Evolutionary conservation across 768 basidiomycete genomes (phyloP).

Genomic region (Neoboletus magnificus): DNA sequence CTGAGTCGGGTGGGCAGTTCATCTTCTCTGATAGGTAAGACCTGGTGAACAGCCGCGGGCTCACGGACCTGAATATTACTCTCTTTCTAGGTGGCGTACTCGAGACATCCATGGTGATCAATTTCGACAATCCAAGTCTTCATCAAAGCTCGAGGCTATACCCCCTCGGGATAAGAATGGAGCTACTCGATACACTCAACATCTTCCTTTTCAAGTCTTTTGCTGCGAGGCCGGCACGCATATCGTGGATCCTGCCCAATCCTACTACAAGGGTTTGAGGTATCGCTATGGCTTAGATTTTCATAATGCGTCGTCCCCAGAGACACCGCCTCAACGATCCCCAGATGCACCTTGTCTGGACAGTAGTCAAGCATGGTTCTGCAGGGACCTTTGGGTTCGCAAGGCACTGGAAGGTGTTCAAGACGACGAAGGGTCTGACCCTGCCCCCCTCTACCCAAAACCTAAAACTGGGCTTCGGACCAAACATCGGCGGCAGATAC

Average conservation of each 20-base stretch:
- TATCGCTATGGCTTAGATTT: constrained; percentile 83
- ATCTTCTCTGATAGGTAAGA: constrained; percentile 93
- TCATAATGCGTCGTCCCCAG: constrained; percentile 74
- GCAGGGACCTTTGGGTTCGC: constrained; percentile 93
- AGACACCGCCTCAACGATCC: constrained; percentile 50
- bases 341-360: constrained; percentile 90
- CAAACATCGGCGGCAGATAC: constrained; percentile 33
- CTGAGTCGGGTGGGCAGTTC: constrained; percentile 95
- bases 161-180: constrained; percentile 88
- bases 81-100: constrained; percentile 77
- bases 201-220: constrained; percentile 97
- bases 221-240: constrained; percentile 99
- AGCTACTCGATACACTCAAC: constrained; percentile 79
- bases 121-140: constrained; percentile 94
- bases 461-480: constrained; percentile 21
- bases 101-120: constrained; percentile 98
- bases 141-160: constrained; percentile 83
- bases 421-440: constrained; percentile 40
- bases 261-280: constrained; percentile 85
- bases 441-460: constrained; percentile 5
- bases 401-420: constrained; percentile 75
- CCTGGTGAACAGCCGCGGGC: neutral
- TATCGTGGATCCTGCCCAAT: constrained; percentile 92
- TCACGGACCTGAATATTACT: neutral
- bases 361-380: constrained; percentile 97